Percentiles rank a stretch among this genome's conserved stretches.
Conservation (phyloP, 2,329 filamentous ascomycete genomes). For the Penicillium sp. region DNA sequence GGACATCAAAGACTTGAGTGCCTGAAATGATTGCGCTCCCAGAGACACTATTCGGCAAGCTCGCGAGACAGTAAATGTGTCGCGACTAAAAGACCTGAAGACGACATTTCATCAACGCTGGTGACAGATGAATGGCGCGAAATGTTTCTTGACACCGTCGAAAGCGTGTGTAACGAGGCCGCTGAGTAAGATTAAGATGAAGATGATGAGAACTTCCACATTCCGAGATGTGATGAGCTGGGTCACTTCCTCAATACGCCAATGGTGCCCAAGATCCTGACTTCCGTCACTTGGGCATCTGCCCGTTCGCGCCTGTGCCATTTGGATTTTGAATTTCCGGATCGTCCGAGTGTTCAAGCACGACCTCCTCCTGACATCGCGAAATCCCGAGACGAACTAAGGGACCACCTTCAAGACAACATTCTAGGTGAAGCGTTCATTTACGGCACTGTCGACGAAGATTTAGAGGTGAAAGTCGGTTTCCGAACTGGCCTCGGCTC, state of each 20-base stretch:
- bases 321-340: neutral
- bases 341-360: neutral
- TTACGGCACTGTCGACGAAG: neutral
- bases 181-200: neutral
- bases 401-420: neutral
- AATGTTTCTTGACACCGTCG: neutral
- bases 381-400: neutral
- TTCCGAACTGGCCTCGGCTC: neutral
- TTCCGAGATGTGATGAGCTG: neutral
- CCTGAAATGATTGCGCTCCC: too few species aligned
- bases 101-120: neutral
- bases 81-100: neutral
- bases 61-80: neutral
- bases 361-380: neutral
- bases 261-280: neutral
- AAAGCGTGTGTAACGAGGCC: neutral
- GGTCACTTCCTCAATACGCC: neutral
- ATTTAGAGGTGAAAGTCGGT: neutral
- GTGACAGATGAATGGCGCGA: neutral
- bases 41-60: too few species aligned
- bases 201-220: neutral
- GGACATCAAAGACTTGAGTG: too few species aligned
- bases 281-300: neutral
- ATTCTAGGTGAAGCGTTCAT: neutral
- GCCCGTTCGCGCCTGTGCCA: neutral